These are phyloP conservation scores for Gillenia trifoliata DNA, from an alignment of 306 rosid species.

Conservation along the genomic window DNA sequence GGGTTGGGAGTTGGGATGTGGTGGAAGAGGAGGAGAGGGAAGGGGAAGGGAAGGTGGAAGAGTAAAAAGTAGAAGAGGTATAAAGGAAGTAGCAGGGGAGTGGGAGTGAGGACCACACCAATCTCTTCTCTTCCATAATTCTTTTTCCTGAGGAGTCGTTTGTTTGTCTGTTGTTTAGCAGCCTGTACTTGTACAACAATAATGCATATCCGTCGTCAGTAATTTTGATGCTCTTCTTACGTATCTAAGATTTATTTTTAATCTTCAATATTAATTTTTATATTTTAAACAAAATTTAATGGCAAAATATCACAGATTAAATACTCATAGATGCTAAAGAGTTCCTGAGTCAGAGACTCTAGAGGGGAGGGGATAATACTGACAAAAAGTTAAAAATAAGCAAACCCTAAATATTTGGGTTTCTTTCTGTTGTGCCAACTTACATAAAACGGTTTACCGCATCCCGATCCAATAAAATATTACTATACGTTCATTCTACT, in stretches of 20 bases:
- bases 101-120: conserved; percentile 44
- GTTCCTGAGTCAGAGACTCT: not conserved
- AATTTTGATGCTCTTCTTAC: too few species aligned
- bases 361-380: not conserved
- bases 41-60: not conserved
- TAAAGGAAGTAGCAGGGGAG: not conserved
- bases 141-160: not conserved
- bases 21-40: conserved; percentile 5
- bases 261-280: too few species aligned
- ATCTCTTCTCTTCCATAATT: conserved; percentile 22
- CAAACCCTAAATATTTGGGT: not conserved
- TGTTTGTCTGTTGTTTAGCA: not conserved
- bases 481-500: too few species aligned
- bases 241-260: too few species aligned
- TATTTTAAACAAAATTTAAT: too few species aligned
- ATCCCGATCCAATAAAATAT: too few species aligned
- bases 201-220: not conserved
- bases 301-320: too few species aligned
- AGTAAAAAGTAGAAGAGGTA: not conserved
- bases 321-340: too few species aligned
- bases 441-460: too few species aligned
- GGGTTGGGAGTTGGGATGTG: not conserved
- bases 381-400: not conserved
- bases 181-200: conserved; percentile 16
- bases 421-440: too few species aligned